phyloP scores from a whole-genome alignment of 176 grass and related monocot genomes.

The Coix lacrymajobi region DNA sequence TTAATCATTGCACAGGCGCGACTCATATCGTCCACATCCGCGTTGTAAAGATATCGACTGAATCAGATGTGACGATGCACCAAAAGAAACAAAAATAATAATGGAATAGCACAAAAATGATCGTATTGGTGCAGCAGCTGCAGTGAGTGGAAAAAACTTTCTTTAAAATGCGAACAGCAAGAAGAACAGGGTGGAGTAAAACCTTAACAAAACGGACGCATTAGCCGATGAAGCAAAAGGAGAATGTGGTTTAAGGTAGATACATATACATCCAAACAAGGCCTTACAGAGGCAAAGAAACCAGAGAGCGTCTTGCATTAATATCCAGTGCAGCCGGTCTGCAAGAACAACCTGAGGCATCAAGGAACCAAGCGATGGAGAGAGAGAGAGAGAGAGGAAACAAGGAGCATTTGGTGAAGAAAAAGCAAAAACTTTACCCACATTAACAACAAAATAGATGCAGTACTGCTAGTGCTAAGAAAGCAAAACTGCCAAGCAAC shows the following conservation, averaged over 20 bases:
- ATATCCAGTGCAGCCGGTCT: neutral
- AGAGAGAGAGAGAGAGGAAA: too few relatives aligned
- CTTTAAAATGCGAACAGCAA: neutral
- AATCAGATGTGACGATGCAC: neutral
- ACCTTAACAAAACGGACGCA: neutral
- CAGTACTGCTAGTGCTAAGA: neutral
- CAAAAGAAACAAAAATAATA: neutral
- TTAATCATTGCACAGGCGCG: neutral
- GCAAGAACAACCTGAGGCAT: neutral
- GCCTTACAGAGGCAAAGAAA: neutral
- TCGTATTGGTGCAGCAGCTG: neutral
- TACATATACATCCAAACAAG: too few relatives aligned
- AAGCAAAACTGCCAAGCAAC: slow-evolving; percentile 18
- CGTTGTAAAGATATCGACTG: neutral
- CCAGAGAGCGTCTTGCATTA: neutral
- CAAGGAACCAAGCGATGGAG: neutral
- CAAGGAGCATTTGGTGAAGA: neutral
- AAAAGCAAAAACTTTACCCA: slow-evolving; percentile 11
- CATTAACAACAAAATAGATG: neutral
- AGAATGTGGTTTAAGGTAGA: too few relatives aligned
- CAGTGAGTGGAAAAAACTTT: neutral
- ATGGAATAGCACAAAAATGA: neutral
- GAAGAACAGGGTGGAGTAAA: neutral
- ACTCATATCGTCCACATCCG: neutral
- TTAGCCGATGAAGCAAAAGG: neutral